Evolutionary conservation across 2,329 filamentous ascomycete genomes (phyloP).

Genomic region (Trichoderma sp.): DNA sequence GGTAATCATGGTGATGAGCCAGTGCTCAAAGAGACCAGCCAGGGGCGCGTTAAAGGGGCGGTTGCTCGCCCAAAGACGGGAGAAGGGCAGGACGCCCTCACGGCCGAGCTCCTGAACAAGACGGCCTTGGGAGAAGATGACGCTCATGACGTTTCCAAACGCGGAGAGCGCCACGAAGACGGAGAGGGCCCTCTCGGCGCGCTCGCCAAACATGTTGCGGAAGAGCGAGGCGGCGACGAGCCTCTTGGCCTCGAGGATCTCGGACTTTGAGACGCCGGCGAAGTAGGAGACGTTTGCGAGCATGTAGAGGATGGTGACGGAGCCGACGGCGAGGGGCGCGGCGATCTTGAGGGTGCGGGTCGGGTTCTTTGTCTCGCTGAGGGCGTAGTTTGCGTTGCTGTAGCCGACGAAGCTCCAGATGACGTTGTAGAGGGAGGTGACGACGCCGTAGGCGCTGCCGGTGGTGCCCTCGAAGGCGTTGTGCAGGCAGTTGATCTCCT

Average conservation of each 20-base stretch:
- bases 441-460: conserved; percentile 65
- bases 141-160: conserved; percentile 67
- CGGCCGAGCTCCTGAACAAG: conserved; percentile 67
- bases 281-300: conserved; percentile 70
- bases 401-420: conserved; percentile 72
- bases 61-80: conserved; percentile 64
- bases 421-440: conserved; percentile 72
- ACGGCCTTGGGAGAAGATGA: conserved; percentile 69
- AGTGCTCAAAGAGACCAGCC: conserved; percentile 64
- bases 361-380: conserved; percentile 67
- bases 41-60: conserved; percentile 64
- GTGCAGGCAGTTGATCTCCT: conserved; percentile 61
- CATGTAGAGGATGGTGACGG: conserved; percentile 65
- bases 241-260: conserved; percentile 54
- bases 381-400: conserved; percentile 68
- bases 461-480: conserved; percentile 68
- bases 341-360: conserved; percentile 66
- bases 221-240: conserved; percentile 59
- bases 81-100: conserved; percentile 67
- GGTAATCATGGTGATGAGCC: conserved; percentile 64
- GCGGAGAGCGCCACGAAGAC: conserved; percentile 70
- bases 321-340: conserved; percentile 61
- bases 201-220: conserved; percentile 56
- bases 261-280: conserved; percentile 56
- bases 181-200: conserved; percentile 60